phyloP scores from a whole-genome alignment of 2,329 filamentous ascomycete species.

The Fusarium xyrophilum region DNA sequence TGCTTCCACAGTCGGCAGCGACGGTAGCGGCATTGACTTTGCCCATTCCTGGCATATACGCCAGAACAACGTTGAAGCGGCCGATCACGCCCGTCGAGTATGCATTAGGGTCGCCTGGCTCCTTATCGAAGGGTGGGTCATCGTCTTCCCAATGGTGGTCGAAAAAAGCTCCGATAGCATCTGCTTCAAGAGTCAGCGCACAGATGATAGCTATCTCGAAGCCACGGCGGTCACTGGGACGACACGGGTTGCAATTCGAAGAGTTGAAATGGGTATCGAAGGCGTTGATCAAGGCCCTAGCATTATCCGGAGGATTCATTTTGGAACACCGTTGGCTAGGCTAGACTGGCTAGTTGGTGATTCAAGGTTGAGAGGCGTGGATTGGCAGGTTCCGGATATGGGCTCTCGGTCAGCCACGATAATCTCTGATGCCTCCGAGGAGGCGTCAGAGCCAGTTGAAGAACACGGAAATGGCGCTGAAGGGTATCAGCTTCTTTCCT shows the following conservation, averaged over 20 bases:
- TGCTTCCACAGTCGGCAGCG: background rate
- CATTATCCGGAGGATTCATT: background rate
- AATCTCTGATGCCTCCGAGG: rapidly evolving
- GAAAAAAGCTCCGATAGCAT: background rate
- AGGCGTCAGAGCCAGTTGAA: no score
- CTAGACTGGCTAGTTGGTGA: no score
- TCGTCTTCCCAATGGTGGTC: background rate
- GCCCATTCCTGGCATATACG: background rate
- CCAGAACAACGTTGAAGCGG: background rate
- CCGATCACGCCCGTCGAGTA: background rate
- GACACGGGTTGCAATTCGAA: rapidly evolving
- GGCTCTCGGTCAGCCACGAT: rapidly evolving
- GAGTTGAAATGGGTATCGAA: rapidly evolving
- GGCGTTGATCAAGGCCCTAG: rapidly evolving
- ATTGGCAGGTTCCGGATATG: background rate
- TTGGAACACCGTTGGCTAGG: rapidly evolving
- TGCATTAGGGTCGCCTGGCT: background rate
- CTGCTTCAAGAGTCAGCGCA: rapidly evolving
- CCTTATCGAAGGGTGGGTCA: rapidly evolving
- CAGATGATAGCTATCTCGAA: conserved; percentile 12
- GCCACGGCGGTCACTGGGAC: background rate
- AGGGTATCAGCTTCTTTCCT: no score
- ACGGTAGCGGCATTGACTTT: background rate
- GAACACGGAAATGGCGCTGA: no score
- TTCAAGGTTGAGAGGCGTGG: no score